These are phyloP conservation scores for Haplosporangium sp. DNA, from an alignment of 371 early-diverging fungal species.

Conservation along the genomic window DNA sequence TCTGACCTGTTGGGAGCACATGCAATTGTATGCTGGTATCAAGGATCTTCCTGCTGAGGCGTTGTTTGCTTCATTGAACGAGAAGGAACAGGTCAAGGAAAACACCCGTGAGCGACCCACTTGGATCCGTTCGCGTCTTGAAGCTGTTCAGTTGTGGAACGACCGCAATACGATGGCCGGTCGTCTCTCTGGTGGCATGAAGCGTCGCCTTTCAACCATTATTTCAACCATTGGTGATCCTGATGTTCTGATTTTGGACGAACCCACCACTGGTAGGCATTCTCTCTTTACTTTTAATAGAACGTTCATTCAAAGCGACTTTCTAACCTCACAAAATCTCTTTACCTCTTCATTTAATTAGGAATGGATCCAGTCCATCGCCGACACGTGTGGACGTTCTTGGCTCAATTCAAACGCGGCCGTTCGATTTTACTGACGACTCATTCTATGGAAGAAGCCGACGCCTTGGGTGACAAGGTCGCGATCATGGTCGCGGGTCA, in stretches of 20 bases:
- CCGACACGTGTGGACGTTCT: slow-evolving; percentile 77
- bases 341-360: neutral
- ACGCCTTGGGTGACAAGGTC: slow-evolving; percentile 72
- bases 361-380: slow-evolving; percentile 76
- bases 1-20: slow-evolving; percentile 57
- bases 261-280: slow-evolving; percentile 61
- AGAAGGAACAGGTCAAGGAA: slow-evolving; percentile 44
- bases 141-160: slow-evolving; percentile 59
- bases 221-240: slow-evolving; percentile 77
- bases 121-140: slow-evolving; percentile 57
- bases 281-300: neutral
- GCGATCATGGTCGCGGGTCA: slow-evolving; percentile 77
- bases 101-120: slow-evolving; percentile 31
- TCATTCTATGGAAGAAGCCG: slow-evolving; percentile 84
- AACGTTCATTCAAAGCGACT: neutral
- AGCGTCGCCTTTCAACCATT: slow-evolving; percentile 75
- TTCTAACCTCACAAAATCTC: neutral
- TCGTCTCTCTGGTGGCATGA: slow-evolving; percentile 64
- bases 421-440: slow-evolving; percentile 76
- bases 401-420: slow-evolving; percentile 75
- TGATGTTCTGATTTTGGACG: slow-evolving; percentile 60
- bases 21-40: slow-evolving; percentile 58
- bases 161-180: slow-evolving; percentile 51
- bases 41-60: slow-evolving; percentile 53
- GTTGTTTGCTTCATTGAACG: slow-evolving; percentile 13